A percentile compares a stretch with the other conserved stretches of the same genome.
These are phyloP conservation scores for Cercophora samala DNA, from an alignment of 495 filamentous ascomycete genomes.

Conservation along the genomic window DNA sequence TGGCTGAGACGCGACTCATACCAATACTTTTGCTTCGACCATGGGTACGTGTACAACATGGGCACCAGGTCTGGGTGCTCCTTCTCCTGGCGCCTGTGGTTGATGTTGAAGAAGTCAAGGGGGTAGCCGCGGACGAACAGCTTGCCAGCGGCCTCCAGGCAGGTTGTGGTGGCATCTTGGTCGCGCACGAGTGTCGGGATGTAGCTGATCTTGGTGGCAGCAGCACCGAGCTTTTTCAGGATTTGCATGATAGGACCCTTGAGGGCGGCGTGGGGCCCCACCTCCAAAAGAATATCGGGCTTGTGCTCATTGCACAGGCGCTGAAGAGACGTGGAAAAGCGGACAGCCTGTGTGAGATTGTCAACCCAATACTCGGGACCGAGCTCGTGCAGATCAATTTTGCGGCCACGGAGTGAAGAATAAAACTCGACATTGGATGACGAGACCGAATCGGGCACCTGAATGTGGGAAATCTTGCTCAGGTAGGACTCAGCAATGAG, in stretches of 20 bases:
- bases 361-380: conserved; percentile 51
- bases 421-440: conserved; percentile 41
- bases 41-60: conserved; percentile 48
- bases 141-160: conserved; percentile 40
- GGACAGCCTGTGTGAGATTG: conserved; percentile 53
- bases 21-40: conserved; percentile 49
- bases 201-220: conserved; percentile 42
- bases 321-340: conserved; percentile 42
- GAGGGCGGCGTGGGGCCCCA: conserved; percentile 64
- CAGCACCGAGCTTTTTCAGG: conserved; percentile 41
- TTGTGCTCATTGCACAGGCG: conserved; percentile 32
- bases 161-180: conserved; percentile 38
- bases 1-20: conserved; percentile 44
- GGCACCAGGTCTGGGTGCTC: conserved; percentile 37
- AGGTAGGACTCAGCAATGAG: conserved; percentile 47
- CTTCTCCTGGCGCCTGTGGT: conserved; percentile 33
- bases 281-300: conserved; percentile 53
- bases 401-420: conserved; percentile 37
- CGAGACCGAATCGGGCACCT: conserved; percentile 28
- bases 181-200: conserved; percentile 42
- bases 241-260: conserved; percentile 59
- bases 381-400: conserved; percentile 37
- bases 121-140: conserved; percentile 42
- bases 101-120: conserved; percentile 38
- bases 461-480: conserved; percentile 33